A percentile compares a stretch with the other conserved stretches of the same genome.
These are phyloP conservation scores for Syzygium grande DNA, from an alignment of 345 rosid species.

Conservation along the genomic window DNA sequence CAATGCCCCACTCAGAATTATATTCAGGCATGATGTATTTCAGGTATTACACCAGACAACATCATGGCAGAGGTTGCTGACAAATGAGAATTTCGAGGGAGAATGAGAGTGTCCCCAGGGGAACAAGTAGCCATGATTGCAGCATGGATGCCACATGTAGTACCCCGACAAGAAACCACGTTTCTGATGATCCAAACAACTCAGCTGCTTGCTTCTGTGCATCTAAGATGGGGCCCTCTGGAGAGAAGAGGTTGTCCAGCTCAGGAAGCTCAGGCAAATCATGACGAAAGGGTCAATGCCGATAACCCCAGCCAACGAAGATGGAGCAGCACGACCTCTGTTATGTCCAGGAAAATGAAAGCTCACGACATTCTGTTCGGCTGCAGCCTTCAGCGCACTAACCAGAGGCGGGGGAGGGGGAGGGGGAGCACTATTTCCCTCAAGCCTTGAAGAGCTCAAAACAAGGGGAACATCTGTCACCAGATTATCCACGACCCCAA, in stretches of 20 bases:
- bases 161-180: constrained; percentile 70
- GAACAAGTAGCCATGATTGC: constrained; percentile 54
- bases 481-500: not conserved
- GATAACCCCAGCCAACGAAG: constrained; percentile 33
- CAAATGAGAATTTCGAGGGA: constrained; percentile 52
- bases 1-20: constrained; percentile 37
- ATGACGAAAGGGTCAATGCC: constrained; percentile 35
- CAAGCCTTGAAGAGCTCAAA: not conserved
- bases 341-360: constrained; percentile 72
- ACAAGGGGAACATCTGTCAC: not conserved
- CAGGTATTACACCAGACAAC: constrained; percentile 42
- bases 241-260: constrained; percentile 47
- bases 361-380: constrained; percentile 34
- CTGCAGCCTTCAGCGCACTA: constrained; percentile 37
- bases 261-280: constrained; percentile 62
- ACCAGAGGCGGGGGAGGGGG: constrained; percentile 37
- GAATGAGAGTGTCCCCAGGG: constrained; percentile 44
- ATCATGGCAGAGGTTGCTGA: constrained; percentile 50
- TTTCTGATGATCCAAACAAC: constrained; percentile 48
- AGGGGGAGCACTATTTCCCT: not conserved
- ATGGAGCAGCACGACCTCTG: constrained; percentile 52
- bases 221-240: constrained; percentile 52
- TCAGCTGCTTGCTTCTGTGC: constrained; percentile 46
- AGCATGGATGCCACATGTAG: constrained; percentile 58
- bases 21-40: constrained; percentile 48